These are phyloP conservation scores for Purpureocillium takamizusanense DNA, from an alignment of 2,329 filamentous ascomycete species.

Conservation along the genomic window DNA sequence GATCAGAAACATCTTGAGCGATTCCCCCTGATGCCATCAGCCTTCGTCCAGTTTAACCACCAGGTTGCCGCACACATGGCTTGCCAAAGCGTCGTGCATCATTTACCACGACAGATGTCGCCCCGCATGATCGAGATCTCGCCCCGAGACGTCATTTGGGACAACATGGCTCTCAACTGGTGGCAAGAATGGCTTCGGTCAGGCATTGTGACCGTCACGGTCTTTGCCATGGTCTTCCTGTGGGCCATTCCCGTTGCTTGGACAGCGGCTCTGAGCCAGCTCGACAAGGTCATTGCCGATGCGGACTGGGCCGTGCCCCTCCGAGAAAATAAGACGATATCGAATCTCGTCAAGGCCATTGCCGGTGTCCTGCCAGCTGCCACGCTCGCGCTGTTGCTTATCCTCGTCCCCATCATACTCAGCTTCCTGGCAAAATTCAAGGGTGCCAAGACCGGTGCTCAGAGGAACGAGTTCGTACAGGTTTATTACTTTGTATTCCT, in stretches of 20 bases:
- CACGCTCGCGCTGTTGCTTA: constrained; percentile 67
- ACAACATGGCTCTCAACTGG: constrained; percentile 94
- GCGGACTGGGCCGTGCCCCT: constrained; percentile 67
- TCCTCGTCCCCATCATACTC: constrained; percentile 74
- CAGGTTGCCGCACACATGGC: constrained; percentile 98
- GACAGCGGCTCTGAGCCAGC: constrained; percentile 72
- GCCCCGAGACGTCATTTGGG: constrained; percentile 88
- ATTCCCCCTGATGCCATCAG: constrained; percentile 89
- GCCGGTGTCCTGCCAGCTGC: constrained; percentile 80
- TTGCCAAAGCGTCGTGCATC: constrained; percentile 83
- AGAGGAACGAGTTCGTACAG: constrained; percentile 76
- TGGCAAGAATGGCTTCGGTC: constrained; percentile 79
- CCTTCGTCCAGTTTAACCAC: constrained; percentile 97
- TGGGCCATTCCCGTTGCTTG: constrained; percentile 90
- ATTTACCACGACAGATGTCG: constrained; percentile 87
- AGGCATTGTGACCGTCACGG: constrained; percentile 52
- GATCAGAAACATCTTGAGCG: constrained; percentile 81
- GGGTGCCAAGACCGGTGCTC: constrained; percentile 74
- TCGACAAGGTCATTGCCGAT: constrained; percentile 57
- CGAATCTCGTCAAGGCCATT: constrained; percentile 54
- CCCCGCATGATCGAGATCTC: constrained; percentile 90
- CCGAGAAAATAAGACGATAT: constrained; percentile 44
- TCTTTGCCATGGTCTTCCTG: constrained; percentile 69
- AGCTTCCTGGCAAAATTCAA: constrained; percentile 62
- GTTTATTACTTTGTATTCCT: constrained; percentile 89